Conservation (phyloP, 2,329 filamentous ascomycete genomes). For the Pseudonectria buxi region DNA sequence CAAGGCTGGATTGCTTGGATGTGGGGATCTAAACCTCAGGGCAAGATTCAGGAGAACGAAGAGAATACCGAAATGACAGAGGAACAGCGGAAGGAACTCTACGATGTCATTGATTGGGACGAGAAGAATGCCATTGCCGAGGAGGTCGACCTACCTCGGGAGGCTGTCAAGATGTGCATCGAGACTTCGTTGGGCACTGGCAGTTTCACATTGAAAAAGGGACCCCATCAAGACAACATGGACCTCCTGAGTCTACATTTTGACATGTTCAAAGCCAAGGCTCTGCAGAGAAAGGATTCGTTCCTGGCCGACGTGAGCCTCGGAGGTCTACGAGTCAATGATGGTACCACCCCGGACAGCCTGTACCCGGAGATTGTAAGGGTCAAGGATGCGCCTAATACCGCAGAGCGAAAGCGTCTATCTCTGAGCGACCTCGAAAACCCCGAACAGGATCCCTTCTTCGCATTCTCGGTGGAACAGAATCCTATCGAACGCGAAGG, state of each 20-base stretch:
- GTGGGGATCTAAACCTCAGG: slow-evolving; percentile 72
- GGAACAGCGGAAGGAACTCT: slow-evolving; percentile 91
- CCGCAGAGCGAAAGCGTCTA: slow-evolving; percentile 39
- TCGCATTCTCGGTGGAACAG: slow-evolving; percentile 86
- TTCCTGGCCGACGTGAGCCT: slow-evolving; percentile 83
- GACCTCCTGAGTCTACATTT: slow-evolving; percentile 91
- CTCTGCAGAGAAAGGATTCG: slow-evolving; percentile 84
- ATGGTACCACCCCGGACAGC: slow-evolving; percentile 87
- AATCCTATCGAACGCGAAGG: slow-evolving; percentile 90
- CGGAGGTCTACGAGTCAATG: slow-evolving; percentile 87
- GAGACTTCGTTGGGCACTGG: slow-evolving; percentile 91
- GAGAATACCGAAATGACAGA: slow-evolving; percentile 88
- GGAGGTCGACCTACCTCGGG: slow-evolving; percentile 80
- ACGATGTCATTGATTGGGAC: slow-evolving; percentile 96
- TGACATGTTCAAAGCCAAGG: slow-evolving; percentile 87
- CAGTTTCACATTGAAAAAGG: slow-evolving; percentile 88
- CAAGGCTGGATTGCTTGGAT: slow-evolving; percentile 90
- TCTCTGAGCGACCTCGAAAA: slow-evolving; percentile 49
- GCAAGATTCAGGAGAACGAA: slow-evolving; percentile 49
- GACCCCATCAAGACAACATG: slow-evolving; percentile 49
- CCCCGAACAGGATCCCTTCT: slow-evolving; percentile 66
- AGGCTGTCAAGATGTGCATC: slow-evolving; percentile 87
- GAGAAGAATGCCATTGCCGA: slow-evolving; percentile 88
- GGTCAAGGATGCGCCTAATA: slow-evolving; percentile 75
- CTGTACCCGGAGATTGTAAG: slow-evolving; percentile 92